phyloP scores from a whole-genome alignment of 73 alveolate genomes.

The Breviolum minutum region DNA sequence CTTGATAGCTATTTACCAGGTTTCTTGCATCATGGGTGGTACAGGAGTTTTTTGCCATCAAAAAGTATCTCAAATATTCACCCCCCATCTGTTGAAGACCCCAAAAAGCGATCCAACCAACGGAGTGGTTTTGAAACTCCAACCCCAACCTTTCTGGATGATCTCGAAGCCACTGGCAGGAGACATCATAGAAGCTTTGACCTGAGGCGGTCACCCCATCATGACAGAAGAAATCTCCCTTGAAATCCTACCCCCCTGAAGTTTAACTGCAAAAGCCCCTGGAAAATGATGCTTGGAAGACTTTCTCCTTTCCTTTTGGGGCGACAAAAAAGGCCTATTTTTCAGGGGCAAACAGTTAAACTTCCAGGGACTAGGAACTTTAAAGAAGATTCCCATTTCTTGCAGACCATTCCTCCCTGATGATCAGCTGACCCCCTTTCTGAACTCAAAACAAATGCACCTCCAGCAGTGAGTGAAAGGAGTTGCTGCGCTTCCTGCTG shows the following conservation, averaged over 20 bases:
- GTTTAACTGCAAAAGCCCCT: no score
- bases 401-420: no score
- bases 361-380: no score
- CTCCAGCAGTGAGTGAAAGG: background rate
- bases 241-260: no score
- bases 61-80: background rate
- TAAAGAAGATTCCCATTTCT: no score
- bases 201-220: background rate
- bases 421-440: no score
- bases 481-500: background rate
- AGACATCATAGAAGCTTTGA: background rate
- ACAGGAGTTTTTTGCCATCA: background rate
- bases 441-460: background rate
- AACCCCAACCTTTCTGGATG: background rate
- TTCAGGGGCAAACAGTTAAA: no score
- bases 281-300: background rate
- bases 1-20: no score
- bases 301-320: no score
- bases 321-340: no score
- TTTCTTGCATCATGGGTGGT: no score
- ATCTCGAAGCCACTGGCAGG: slow-evolving; percentile 15
- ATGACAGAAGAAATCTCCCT: no score
- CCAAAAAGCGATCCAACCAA: background rate
- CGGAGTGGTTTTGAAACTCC: background rate
- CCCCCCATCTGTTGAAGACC: background rate